phyloP scores from a whole-genome alignment of 768 basidiomycete genomes.

The Trametes sanguinea region DNA sequence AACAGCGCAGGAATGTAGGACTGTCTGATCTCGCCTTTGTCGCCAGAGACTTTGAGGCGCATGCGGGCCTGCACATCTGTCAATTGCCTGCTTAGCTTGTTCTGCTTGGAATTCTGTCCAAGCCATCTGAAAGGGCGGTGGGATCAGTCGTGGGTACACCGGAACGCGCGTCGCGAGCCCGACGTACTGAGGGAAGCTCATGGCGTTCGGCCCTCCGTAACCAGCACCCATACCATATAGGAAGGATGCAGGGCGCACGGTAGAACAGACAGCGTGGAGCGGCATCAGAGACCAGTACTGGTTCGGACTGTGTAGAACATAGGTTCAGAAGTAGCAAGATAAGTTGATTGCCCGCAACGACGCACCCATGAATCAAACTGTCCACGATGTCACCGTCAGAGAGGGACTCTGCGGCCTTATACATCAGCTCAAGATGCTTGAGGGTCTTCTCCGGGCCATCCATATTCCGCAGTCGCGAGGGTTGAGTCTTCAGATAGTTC shows the following conservation, averaged over 20 bases:
- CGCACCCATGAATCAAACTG: conserved; percentile 87
- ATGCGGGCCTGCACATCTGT: conserved; percentile 92
- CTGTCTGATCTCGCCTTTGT: conserved; percentile 87
- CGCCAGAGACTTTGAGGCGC: conserved; percentile 91
- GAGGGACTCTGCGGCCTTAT: conserved; percentile 86
- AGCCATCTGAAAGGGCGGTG: conserved; percentile 69
- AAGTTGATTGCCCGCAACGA: conserved; percentile 6
- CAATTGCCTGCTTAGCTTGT: conserved; percentile 76
- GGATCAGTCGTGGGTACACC: no score
- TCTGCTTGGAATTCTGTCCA: conserved; percentile 94
- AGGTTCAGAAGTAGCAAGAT: background rate
- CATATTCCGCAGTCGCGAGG: conserved; percentile 56
- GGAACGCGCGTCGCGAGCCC: background rate
- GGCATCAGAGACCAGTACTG: conserved; percentile 98
- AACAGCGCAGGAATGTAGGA: conserved; percentile 90
- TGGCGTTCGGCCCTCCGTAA: conserved; percentile 64
- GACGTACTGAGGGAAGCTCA: conserved; percentile 84
- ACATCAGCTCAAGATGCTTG: conserved; percentile 80
- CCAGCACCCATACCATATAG: conserved; percentile 73
- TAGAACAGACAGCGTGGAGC: conserved; percentile 86
- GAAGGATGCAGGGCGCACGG: conserved; percentile 83
- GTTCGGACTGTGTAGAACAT: conserved; percentile 59
- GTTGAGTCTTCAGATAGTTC: conserved; percentile 89
- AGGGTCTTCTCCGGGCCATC: conserved; percentile 65
- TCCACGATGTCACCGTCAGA: conserved; percentile 96